Percentiles rank a stretch among this genome's conserved stretches.
Evolutionary conservation across 2,329 filamentous ascomycete species (phyloP).

Genomic region (Cladophialophora immunda): DNA sequence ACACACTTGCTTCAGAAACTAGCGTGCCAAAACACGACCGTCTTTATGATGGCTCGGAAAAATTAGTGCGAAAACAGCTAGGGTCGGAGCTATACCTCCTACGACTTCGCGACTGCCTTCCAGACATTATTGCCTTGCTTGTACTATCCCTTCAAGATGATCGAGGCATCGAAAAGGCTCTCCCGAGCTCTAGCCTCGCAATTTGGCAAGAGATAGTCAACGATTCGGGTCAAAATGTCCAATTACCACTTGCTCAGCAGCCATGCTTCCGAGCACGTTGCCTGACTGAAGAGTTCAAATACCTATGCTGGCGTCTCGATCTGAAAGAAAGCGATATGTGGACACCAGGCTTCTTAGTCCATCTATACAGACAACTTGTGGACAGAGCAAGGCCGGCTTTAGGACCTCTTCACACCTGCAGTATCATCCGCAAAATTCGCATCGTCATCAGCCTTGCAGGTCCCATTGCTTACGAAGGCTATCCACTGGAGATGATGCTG

Average conservation of each 20-base stretch:
- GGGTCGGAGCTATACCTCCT: conserved; percentile 71
- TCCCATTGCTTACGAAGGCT: conserved; percentile 74
- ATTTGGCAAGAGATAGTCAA: conserved; percentile 72
- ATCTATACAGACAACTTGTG: conserved; percentile 78
- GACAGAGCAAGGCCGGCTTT: conserved; percentile 83
- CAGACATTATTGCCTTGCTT: conserved; percentile 77
- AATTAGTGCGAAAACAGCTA: conserved; percentile 72
- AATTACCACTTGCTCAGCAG: conserved; percentile 80
- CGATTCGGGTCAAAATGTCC: conserved; percentile 70
- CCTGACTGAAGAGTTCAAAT: conserved; percentile 76
- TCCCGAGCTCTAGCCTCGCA: conserved; percentile 46
- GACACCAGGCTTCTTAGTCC: conserved; percentile 77
- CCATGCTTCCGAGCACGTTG: conserved; percentile 84
- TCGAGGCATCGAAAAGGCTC: conserved; percentile 73
- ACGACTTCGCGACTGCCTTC: conserved; percentile 74
- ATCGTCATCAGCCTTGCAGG: conserved; percentile 83
- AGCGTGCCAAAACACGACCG: conserved; percentile 53
- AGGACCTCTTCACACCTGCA: conserved; percentile 85
- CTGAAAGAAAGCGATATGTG: conserved; percentile 73
- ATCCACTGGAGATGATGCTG: conserved; percentile 89
- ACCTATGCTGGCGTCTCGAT: conserved; percentile 77
- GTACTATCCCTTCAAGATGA: conserved; percentile 82
- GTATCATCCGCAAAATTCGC: conserved; percentile 84
- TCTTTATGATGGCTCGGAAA: conserved; percentile 67
- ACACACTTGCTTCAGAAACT: conserved; percentile 81